These are phyloP conservation scores for Asterophora lycoperdoides DNA, from an alignment of 768 basidiomycete genomes.

Conservation along the genomic window DNA sequence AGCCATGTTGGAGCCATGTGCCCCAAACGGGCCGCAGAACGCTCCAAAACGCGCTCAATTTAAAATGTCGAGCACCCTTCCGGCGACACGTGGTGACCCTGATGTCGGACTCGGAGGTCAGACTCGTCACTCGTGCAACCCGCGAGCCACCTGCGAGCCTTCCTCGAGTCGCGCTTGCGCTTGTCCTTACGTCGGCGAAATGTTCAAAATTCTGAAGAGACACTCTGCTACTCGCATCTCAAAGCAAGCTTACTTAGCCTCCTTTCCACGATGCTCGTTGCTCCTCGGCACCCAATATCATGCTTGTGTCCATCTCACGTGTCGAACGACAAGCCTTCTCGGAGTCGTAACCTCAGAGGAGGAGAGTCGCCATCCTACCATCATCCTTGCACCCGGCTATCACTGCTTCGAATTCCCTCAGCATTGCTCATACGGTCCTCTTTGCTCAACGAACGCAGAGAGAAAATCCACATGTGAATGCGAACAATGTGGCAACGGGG, in stretches of 20 bases:
- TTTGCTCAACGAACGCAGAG: background rate
- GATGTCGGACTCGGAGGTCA: no score
- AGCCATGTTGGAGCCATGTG: background rate
- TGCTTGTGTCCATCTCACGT: conserved; percentile 7
- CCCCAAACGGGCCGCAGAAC: background rate
- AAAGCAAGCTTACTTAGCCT: conserved; percentile 1
- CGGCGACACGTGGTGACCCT: conserved; percentile 5
- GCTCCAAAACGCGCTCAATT: no score
- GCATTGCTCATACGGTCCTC: background rate
- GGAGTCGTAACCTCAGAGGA: background rate
- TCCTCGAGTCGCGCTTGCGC: background rate
- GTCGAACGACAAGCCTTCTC: background rate
- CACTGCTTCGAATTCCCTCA: background rate
- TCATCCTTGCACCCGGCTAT: background rate
- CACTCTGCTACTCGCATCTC: background rate
- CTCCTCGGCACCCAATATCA: conserved; percentile 2
- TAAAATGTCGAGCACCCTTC: background rate
- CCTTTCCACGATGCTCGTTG: conserved; percentile 8
- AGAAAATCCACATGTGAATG: conserved; percentile 3
- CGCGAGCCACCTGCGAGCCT: no score
- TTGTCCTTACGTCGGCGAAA: conserved; percentile 1
- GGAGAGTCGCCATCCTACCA: background rate
- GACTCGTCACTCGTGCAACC: no score
- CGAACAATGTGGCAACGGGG: conserved; percentile 6
- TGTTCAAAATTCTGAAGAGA: background rate